Evolutionary conservation across 768 basidiomycete species (phyloP), one percentile per base, ranked within the genome.

Genomic region (Termitomyces bulborhizus): DNA sequence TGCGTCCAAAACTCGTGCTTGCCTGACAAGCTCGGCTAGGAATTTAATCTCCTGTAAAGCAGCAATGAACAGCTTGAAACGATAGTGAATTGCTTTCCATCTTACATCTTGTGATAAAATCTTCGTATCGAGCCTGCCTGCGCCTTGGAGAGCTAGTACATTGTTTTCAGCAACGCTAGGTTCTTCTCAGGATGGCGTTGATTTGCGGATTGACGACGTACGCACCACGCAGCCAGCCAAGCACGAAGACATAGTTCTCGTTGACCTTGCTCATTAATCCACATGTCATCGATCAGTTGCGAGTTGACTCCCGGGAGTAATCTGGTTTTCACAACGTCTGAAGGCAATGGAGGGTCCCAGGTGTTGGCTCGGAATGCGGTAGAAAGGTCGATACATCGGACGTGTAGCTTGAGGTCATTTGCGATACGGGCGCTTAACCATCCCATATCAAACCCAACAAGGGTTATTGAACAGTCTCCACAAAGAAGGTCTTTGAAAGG

Each of bases 381-480:
- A 12, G 69, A 68, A 15, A 78, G 64, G 43, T 79, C 76, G 2
- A 75, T 61, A 1, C 75, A 76, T 16, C 59, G 51, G 3, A 75
- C 60, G 29, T 60, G 69, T 5, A 62, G 46, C 3, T 65, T 57
- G 12, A 66, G 55, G 31, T 69, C 64, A 24, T 63, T 55, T 26
- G 65, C 58, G 6, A 76, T 54, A 7, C 69, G 65, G 16, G 76
- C 39, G 0, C 71, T 75, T 5, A 70, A 54, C 11, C 66, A 65
- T 0, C 68, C 69, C 69, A 77, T 67, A 6, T 64, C 65, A 52
- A 79, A 76, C 1, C 69, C 73, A 7, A 69, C 69, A 3, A 76
- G 41, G 5, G 41, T 39, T 40, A 50, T 42, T n/a, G n/a, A 34
- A 13, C 34, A 24, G 32, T n/a, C 32, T 39, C 60, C 63, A 46